phyloP scores from a whole-genome alignment of 768 basidiomycete species.

The Phaffia tasmanica region DNA sequence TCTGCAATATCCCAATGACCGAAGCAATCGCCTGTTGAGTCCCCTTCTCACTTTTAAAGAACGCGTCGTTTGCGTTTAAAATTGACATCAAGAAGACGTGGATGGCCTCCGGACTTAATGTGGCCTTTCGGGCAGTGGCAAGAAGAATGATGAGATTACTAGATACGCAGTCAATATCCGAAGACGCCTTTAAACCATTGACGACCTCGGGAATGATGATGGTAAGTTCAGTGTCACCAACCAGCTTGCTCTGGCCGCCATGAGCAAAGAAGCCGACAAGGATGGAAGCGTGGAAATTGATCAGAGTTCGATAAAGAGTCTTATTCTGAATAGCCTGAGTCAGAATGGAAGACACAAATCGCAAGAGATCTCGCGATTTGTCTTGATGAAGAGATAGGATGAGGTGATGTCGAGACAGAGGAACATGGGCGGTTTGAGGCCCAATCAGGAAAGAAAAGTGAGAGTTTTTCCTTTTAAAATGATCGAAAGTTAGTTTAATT shows the following conservation, averaged over 20 bases:
- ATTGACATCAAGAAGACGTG: constrained; percentile 36
- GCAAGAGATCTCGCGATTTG: constrained; percentile 48
- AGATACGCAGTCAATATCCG: constrained; percentile 36
- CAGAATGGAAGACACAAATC: constrained; percentile 57
- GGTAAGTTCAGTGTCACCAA: constrained; percentile 47
- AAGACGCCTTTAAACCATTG: constrained; percentile 26
- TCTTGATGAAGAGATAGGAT: constrained; percentile 47
- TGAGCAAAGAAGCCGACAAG: constrained; percentile 64
- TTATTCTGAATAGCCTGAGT: constrained; percentile 42
- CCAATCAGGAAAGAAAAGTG: constrained; percentile 57
- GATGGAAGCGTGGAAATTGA: constrained; percentile 70
- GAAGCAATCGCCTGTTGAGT: constrained; percentile 9
- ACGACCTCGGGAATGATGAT: constrained; percentile 33
- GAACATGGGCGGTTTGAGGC: constrained; percentile 64
- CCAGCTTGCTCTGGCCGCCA: constrained; percentile 34
- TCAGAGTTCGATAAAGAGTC: constrained; percentile 52
- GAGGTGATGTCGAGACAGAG: constrained; percentile 59
- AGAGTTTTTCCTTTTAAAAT: constrained; percentile 14
- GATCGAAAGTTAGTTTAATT: not conserved
- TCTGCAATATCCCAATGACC: constrained; percentile 19
- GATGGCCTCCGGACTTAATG: constrained; percentile 50
- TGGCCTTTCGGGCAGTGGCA: constrained; percentile 56
- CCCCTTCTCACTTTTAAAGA: constrained; percentile 1
- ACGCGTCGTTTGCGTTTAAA: constrained; percentile 2
- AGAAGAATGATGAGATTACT: constrained; percentile 64